phyloP scores from a whole-genome alignment of 345 rosid species.

The Citrus unshiu region DNA sequence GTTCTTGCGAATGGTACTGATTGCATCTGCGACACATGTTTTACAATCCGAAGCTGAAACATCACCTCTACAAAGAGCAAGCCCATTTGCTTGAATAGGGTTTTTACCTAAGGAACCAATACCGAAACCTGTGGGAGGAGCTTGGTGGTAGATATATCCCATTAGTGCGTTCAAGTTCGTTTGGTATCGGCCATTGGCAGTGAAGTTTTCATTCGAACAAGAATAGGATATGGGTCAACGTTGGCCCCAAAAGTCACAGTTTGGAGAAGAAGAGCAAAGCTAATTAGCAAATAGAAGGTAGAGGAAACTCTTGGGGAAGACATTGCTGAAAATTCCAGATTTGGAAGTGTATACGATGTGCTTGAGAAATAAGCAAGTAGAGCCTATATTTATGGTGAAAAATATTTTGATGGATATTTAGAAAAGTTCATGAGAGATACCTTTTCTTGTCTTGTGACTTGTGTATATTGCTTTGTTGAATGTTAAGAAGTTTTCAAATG shows the following conservation, averaged over 20 bases:
- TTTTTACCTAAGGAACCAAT: conserved; percentile 27
- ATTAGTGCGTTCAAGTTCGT: conserved; percentile 38
- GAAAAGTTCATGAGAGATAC: neutral
- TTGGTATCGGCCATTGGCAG: conserved; percentile 31
- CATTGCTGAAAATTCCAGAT: conserved; percentile 14
- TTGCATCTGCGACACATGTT: conserved; percentile 39
- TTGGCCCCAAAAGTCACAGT: conserved; percentile 9
- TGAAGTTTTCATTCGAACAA: conserved; percentile 45
- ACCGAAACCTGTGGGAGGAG: conserved; percentile 46
- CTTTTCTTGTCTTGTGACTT: neutral
- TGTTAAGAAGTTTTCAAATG: neutral
- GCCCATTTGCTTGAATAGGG: conserved; percentile 42
- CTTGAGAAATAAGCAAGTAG: neutral
- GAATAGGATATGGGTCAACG: conserved; percentile 30
- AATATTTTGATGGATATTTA: neutral
- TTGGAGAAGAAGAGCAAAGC: conserved; percentile 16
- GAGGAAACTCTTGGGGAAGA: conserved; percentile 6
- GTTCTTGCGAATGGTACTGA: conserved; percentile 32
- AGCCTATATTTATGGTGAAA: neutral
- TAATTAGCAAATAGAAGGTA: neutral
- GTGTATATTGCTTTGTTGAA: neutral
- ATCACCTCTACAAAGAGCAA: conserved; percentile 62
- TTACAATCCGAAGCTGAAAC: conserved; percentile 41
- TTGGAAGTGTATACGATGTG: neutral
- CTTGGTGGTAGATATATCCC: conserved; percentile 27